phyloP scores from a whole-genome alignment of 2,329 filamentous ascomycete genomes.

The Sporothrix brunneoviolacea region DNA sequence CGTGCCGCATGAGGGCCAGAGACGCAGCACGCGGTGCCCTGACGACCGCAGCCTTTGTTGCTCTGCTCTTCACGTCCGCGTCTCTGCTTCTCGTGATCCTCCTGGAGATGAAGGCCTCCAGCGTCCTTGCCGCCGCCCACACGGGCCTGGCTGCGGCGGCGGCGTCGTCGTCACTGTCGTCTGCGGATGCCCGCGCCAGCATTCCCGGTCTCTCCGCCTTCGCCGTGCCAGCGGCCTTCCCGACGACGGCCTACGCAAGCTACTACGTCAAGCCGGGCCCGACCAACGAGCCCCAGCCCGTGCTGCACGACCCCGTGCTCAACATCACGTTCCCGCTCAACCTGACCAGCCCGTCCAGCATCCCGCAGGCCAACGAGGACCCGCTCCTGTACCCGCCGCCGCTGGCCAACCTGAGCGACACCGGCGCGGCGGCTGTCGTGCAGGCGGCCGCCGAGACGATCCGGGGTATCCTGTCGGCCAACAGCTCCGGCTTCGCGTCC shows the following conservation, averaged over 20 bases:
- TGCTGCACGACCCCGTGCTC: slow-evolving; percentile 45
- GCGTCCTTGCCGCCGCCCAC: background rate
- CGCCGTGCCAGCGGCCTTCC: slow-evolving; percentile 40
- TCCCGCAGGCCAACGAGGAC: slow-evolving; percentile 42
- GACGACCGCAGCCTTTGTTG: slow-evolving; percentile 4
- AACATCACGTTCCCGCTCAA: slow-evolving; percentile 48
- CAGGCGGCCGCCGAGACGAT: slow-evolving; percentile 37
- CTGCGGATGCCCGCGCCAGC: background rate
- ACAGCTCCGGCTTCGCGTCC: slow-evolving; percentile 26
- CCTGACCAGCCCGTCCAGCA: slow-evolving; percentile 46
- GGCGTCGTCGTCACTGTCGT: background rate
- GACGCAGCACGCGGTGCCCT: background rate
- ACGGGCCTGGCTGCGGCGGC: no score
- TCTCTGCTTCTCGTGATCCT: slow-evolving; percentile 12
- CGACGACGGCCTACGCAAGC: slow-evolving; percentile 42
- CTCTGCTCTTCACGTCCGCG: slow-evolving; percentile 11
- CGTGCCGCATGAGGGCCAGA: slow-evolving; percentile 5
- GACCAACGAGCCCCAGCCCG: slow-evolving; percentile 29
- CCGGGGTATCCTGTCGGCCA: slow-evolving; percentile 34
- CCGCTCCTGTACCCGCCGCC: slow-evolving; percentile 42
- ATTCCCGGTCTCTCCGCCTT: slow-evolving; percentile 31
- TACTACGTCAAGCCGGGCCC: slow-evolving; percentile 35
- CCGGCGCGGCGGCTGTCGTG: slow-evolving; percentile 35
- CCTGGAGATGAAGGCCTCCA: slow-evolving; percentile 8
- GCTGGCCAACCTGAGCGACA: slow-evolving; percentile 36